Evolutionary conservation across 1,284 basidiomycete genomes (phyloP).

Genomic region (Papiliotrema flavescens): DNA sequence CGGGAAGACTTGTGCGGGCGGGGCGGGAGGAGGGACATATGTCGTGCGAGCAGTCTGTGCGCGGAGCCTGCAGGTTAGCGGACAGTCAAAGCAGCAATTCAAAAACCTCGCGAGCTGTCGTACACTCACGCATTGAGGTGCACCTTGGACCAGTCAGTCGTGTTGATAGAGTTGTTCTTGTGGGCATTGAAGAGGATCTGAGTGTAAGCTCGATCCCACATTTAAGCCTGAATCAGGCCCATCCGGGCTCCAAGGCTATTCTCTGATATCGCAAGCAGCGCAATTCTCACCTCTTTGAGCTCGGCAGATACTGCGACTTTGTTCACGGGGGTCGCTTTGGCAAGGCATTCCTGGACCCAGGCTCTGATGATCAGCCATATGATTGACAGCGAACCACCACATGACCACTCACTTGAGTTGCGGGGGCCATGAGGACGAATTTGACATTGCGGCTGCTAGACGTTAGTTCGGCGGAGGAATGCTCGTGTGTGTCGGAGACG

Average conservation of each 20-base stretch:
- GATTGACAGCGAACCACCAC: not conserved
- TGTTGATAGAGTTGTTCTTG: constrained; percentile 39
- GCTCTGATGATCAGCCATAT: constrained; percentile 24
- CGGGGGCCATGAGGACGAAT: constrained; percentile 38
- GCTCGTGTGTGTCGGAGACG: not conserved
- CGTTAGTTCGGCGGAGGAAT: not conserved
- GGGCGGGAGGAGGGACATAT: not conserved
- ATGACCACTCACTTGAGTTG: constrained; percentile 31
- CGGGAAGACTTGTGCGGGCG: too few species aligned
- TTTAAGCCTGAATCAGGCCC: too few species aligned
- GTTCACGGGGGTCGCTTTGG: constrained; percentile 42
- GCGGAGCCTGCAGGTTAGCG: not conserved
- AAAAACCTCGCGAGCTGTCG: too few species aligned
- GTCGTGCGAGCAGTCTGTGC: not conserved
- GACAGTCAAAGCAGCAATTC: too few species aligned
- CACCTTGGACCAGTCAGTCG: constrained; percentile 47
- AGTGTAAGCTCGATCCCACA: not conserved
- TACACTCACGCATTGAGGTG: constrained; percentile 41
- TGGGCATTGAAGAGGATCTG: constrained; percentile 48
- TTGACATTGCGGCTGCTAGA: constrained; percentile 14
- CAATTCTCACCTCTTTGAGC: constrained; percentile 40
- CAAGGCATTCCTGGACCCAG: constrained; percentile 47
- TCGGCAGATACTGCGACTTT: constrained; percentile 47
- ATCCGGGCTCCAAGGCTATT: not conserved
- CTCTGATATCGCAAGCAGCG: not conserved